Evolutionary conservation across 2,329 filamentous ascomycete species (phyloP).

Genomic region (Aquanectria penicillioides): DNA sequence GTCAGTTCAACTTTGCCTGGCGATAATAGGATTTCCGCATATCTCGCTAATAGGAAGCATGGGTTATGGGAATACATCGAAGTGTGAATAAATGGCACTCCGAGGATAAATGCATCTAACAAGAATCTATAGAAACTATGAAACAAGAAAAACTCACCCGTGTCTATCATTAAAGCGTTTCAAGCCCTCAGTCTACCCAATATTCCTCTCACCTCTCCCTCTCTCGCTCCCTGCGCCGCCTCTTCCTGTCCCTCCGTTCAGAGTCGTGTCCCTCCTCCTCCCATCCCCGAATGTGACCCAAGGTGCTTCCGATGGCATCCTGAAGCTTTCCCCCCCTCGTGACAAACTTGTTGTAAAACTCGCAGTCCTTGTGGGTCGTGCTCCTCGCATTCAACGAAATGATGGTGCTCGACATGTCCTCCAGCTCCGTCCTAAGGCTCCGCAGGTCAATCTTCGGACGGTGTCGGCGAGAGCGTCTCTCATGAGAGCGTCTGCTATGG

Average conservation of each 20-base stretch:
- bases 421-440: slow-evolving; percentile 36
- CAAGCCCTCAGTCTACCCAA: background rate
- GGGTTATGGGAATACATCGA: too few relatives aligned
- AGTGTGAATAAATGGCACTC: too few relatives aligned
- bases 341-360: slow-evolving; percentile 41
- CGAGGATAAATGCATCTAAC: background rate
- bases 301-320: slow-evolving; percentile 38
- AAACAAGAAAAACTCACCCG: background rate
- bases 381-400: slow-evolving; percentile 36
- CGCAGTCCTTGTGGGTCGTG: slow-evolving; percentile 35
- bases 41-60: too few relatives aligned
- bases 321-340: slow-evolving; percentile 37
- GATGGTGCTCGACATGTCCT: slow-evolving; percentile 41
- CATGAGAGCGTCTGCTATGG: background rate
- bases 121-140: background rate
- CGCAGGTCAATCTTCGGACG: slow-evolving; percentile 29
- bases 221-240: slow-evolving; percentile 20
- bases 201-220: slow-evolving; percentile 9
- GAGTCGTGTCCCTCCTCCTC: slow-evolving; percentile 25
- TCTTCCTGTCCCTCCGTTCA: slow-evolving; percentile 18
- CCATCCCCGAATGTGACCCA: slow-evolving; percentile 35
- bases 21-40: too few relatives aligned
- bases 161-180: too few relatives aligned
- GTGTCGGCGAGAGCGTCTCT: slow-evolving; percentile 3
- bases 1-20: too few relatives aligned